Conservation (phyloP, 768 basidiomycete species). For the Tylopilus felleus region DNA sequence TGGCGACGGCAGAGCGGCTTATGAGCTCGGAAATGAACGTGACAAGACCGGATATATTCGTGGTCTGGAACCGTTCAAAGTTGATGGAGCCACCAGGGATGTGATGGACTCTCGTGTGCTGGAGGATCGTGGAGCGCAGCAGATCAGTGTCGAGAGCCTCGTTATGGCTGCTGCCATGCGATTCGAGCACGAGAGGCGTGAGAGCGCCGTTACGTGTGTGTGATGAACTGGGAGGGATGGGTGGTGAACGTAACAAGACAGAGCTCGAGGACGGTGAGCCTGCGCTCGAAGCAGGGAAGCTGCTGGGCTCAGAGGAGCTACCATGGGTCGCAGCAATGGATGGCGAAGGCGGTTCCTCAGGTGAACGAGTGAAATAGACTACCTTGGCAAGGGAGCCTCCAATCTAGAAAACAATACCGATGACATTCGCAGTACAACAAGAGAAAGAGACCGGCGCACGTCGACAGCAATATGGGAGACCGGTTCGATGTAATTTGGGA, state of each 20-base stretch:
- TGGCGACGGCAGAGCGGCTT: constrained; percentile 76
- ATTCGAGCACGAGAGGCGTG: constrained; percentile 74
- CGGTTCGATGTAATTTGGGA: constrained; percentile 96
- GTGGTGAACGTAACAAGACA: constrained; percentile 17
- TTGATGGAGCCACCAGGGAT: constrained; percentile 97
- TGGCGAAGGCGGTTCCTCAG: constrained; percentile 78
- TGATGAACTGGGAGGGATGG: constrained; percentile 27
- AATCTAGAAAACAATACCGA: constrained; percentile 50
- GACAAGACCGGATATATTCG: constrained; percentile 80
- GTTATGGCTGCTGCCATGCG: constrained; percentile 29
- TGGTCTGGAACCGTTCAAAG: constrained; percentile 96
- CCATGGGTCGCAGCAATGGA: constrained; percentile 60
- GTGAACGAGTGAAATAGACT: constrained; percentile 95
- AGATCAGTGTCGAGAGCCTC: constrained; percentile 39
- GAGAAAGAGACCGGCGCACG: constrained; percentile 49
- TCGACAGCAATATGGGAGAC: constrained; percentile 98
- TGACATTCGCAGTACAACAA: neutral
- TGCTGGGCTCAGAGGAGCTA: constrained; percentile 46
- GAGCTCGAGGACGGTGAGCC: constrained; percentile 23
- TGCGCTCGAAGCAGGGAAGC: constrained; percentile 38
- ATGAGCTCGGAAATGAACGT: constrained; percentile 86
- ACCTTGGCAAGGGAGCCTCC: constrained; percentile 98
- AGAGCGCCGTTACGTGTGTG: constrained; percentile 64
- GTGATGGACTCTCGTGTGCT: constrained; percentile 59
- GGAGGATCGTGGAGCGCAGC: constrained; percentile 63